A percentile compares a stretch with the other conserved stretches of the same genome.
Conservation (phyloP, 2,329 filamentous ascomycete species). For the Emmonsia crescens region DNA sequence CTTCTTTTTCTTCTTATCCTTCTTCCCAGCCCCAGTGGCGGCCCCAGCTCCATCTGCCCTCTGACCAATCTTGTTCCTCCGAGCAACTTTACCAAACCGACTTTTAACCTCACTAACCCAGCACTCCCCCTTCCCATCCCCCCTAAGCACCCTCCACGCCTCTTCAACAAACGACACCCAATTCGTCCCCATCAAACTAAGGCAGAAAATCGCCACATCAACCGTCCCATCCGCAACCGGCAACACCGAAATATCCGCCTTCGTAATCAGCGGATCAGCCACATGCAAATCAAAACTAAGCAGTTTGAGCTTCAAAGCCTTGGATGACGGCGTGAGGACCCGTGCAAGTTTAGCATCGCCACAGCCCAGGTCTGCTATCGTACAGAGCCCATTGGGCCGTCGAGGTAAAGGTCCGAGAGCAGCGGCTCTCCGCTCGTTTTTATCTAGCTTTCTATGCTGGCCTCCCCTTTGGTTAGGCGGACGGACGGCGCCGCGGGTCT, state of each 20-base stretch:
- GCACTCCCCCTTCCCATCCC: conserved; percentile 72
- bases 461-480: conserved; percentile 27
- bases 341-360: conserved; percentile 77
- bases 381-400: conserved; percentile 56
- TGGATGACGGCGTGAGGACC: conserved; percentile 48
- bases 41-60: conserved; percentile 34
- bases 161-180: conserved; percentile 96
- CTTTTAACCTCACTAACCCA: conserved; percentile 97
- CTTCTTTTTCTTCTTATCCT: conserved; percentile 26
- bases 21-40: conserved; percentile 42
- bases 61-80: conserved; percentile 32
- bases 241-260: conserved; percentile 77
- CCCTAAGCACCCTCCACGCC: conserved; percentile 79
- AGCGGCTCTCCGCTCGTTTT: conserved; percentile 18
- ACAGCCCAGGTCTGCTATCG: conserved; percentile 84
- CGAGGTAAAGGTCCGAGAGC: conserved; percentile 51
- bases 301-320: conserved; percentile 61
- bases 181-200: conserved; percentile 97
- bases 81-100: conserved; percentile 59
- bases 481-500: conserved; percentile 50
- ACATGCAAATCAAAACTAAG: conserved; percentile 80
- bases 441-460: conserved; percentile 19
- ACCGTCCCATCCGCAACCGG: conserved; percentile 64
- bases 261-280: conserved; percentile 64
- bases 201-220: conserved; percentile 86